These are phyloP conservation scores for Senna tora DNA, from an alignment of 306 rosid genomes.

Conservation along the genomic window DNA sequence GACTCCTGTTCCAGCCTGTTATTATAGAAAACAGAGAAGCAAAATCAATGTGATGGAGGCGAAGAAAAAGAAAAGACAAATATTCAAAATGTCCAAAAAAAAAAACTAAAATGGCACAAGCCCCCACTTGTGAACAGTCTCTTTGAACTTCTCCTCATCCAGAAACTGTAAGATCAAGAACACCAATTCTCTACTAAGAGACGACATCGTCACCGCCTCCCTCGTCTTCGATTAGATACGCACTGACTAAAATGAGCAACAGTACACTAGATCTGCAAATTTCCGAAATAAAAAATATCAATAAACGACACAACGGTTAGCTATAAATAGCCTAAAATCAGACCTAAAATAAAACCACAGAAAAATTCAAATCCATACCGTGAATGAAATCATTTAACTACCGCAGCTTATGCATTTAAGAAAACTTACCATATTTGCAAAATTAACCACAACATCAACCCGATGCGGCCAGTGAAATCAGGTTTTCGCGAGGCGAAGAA, in stretches of 20 bases:
- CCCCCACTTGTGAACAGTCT: slow-evolving; percentile 97
- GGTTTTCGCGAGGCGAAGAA: slow-evolving; percentile 8
- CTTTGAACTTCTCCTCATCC: slow-evolving; percentile 98
- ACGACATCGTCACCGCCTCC: slow-evolving; percentile 71
- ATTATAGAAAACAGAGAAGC: slow-evolving; percentile 8
- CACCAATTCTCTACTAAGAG: slow-evolving; percentile 98
- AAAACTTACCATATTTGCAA: slow-evolving; percentile 40
- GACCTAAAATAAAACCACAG: slow-evolving; percentile 18
- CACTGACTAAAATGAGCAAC: slow-evolving; percentile 49
- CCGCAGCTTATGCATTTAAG: slow-evolving; percentile 32
- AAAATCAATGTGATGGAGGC: slow-evolving; percentile 41
- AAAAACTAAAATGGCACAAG: slow-evolving; percentile 34
- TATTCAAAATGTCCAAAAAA: slow-evolving; percentile 33
- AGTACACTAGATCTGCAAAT: slow-evolving; percentile 76
- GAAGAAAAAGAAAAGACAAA: slow-evolving; percentile 34
- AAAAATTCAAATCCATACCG: slow-evolving; percentile 39
- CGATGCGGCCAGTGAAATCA: slow-evolving; percentile 43
- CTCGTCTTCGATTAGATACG: slow-evolving; percentile 51
- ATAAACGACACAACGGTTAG: slow-evolving; percentile 30
- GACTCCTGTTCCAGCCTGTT: slow-evolving; percentile 97
- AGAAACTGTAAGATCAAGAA: slow-evolving; percentile 98
- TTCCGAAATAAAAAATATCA: slow-evolving; percentile 15
- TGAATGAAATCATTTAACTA: slow-evolving; percentile 47
- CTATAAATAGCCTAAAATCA: slow-evolving; percentile 33
- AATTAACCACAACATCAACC: slow-evolving; percentile 33